Evolutionary conservation across 1,139 yeast genomes (phyloP).

Genomic region (Lodderomyces pseudojiufengensis): DNA sequence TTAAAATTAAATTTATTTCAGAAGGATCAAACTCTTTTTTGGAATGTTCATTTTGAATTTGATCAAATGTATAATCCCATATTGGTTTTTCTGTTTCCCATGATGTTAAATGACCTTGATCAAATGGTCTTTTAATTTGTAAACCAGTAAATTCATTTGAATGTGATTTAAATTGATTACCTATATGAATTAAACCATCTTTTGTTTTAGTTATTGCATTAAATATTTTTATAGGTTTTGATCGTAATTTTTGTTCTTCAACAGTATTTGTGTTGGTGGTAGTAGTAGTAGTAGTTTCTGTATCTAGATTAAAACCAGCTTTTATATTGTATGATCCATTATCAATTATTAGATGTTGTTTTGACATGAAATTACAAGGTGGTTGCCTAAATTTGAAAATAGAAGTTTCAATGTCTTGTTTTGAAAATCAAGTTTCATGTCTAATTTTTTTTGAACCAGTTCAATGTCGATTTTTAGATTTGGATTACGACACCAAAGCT

Average conservation of each 20-base stretch:
- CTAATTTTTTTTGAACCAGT: no score
- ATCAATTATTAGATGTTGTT: constrained; percentile 51
- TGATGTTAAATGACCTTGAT: constrained; percentile 80
- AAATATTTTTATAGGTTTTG: constrained; percentile 48
- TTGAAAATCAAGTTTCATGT: no score
- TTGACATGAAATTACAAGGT: constrained; percentile 10
- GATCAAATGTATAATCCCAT: constrained; percentile 73
- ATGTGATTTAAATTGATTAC: constrained; percentile 58
- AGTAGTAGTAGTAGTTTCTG: constrained; percentile 10
- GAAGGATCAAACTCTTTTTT: constrained; percentile 39
- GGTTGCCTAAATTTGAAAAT: no score
- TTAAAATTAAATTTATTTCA: constrained; percentile 51
- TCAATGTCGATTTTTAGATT: no score
- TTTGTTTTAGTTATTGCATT: constrained; percentile 74
- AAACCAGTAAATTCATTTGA: constrained; percentile 77
- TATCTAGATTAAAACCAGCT: constrained; percentile 54
- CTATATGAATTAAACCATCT: constrained; percentile 72
- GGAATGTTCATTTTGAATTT: constrained; percentile 24
- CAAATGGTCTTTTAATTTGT: constrained; percentile 75
- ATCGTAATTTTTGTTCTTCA: constrained; percentile 11
- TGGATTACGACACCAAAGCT: no score
- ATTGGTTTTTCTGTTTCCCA: constrained; percentile 93
- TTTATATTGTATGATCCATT: constrained; percentile 87
- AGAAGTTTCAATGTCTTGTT: no score
- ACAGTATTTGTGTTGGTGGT: constrained; percentile 47